Conservation (phyloP, 192 early-diverging fungal species). For the Mortierella hygrophila region DNA sequence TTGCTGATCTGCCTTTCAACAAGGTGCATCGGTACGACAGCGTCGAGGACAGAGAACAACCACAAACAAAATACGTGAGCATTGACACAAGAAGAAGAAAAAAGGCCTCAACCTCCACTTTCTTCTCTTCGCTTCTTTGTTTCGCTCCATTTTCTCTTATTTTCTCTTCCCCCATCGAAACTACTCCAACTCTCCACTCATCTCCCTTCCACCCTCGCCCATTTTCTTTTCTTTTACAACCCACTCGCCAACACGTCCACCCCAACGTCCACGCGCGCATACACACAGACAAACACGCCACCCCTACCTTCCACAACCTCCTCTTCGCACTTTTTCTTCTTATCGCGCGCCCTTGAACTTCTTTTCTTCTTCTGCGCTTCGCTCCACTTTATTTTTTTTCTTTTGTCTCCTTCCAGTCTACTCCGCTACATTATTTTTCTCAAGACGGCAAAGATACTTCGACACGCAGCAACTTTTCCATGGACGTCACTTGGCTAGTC, state of each 20-base stretch:
- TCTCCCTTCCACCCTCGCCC: neutral
- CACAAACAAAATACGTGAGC: neutral
- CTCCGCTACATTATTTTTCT: neutral
- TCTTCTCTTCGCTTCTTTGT: neutral
- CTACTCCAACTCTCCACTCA: neutral
- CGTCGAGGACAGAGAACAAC: neutral
- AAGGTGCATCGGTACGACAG: slow-evolving; percentile 4
- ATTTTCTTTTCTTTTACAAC: neutral
- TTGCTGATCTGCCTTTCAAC: slow-evolving; percentile 22
- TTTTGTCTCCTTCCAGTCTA: neutral
- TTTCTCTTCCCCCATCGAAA: neutral
- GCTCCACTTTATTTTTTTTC: neutral
- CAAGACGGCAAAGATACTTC: neutral
- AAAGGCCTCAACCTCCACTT: neutral
- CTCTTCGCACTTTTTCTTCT: neutral
- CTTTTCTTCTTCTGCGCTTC: neutral
- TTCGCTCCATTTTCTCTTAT: neutral
- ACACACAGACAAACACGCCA: neutral
- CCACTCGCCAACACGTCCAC: neutral
- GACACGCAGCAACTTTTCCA: slow-evolving; percentile 1
- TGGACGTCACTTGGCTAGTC: slow-evolving; percentile 48
- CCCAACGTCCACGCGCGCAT: neutral
- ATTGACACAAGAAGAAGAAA: neutral
- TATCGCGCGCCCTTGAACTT: neutral
- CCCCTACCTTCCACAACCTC: neutral